Evolutionary conservation across 495 filamentous ascomycete species (phyloP).

Genomic region (Amniculicola lignicola): DNA sequence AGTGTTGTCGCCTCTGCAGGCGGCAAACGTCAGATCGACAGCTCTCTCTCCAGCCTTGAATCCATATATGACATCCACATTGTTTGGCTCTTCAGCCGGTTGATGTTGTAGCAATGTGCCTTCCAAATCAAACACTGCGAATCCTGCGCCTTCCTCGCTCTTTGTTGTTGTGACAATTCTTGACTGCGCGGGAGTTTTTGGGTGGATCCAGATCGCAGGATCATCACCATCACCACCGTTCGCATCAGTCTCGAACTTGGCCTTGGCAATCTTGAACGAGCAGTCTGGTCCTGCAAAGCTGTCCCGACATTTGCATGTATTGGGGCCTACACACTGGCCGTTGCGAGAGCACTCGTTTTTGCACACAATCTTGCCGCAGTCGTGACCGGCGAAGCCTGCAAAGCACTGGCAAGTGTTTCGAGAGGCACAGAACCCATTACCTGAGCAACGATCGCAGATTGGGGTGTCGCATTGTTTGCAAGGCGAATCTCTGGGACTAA

Average conservation of each 20-base stretch:
- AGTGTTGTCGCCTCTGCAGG: background rate
- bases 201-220: slow-evolving; percentile 7
- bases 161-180: slow-evolving; percentile 8
- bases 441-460: background rate
- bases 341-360: slow-evolving; percentile 3
- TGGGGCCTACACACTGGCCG: slow-evolving; percentile 3
- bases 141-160: background rate
- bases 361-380: background rate
- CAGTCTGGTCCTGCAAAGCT: slow-evolving; percentile 1
- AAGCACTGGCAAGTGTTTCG: background rate
- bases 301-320: background rate
- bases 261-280: background rate
- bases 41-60: background rate
- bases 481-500: background rate
- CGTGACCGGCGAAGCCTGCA: background rate
- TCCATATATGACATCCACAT: slow-evolving; percentile 1
- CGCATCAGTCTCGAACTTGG: slow-evolving; percentile 11
- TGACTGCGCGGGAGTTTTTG: background rate
- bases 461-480: background rate
- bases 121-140: slow-evolving; percentile 2
- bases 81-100: slow-evolving; percentile 2
- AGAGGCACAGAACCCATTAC: background rate
- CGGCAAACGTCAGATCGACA: slow-evolving; percentile 4
- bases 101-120: background rate
- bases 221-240: slow-evolving; percentile 7